Base-by-base conservation (phyloP, 306 rosid genomes). In the Morella rubra region DNA sequence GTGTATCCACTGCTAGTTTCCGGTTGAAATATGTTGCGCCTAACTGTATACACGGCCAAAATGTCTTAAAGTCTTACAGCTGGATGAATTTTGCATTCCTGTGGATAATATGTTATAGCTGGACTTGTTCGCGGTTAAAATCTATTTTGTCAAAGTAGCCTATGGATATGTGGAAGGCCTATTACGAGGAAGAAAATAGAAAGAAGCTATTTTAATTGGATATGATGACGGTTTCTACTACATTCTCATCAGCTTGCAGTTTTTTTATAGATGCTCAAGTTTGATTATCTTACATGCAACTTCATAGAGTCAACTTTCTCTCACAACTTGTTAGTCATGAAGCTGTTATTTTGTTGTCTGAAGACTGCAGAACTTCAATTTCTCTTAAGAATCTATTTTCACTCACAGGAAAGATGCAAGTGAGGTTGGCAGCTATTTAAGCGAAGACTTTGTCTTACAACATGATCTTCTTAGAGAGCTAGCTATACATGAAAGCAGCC, bases 381-480 rank as follows among this genome's bases (percentile, higher is more conserved):
- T 68, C 24, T 27, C 10, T 42, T 14, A 24, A 79, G n/a, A n/a
- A 10, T 51, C 8, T 58, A 4, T 14, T 72, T 69, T 6, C 62
- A 45, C 64, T 71, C 22, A 19, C 87, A 91, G 93, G 73, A 83
- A 69, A 46, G 85, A 80, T 55, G 70, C 77, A 37, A 47, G 69
- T 44, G 87, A 19, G 22, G 32, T 19, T 6, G 76, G 76, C 18
- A 87, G 79, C 8, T 79, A 73, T 76, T 88, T 77, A 70, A 85
- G 54, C 46, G 83, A 87, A 65, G 82, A 90, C 80, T 91, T 78
- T 20, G 84, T 85, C 14, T 79, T 82, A 4, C 90, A 80, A 59
- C 81, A 84, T 61, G 86, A 84, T 75, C 85, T 90, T 82, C 93
- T 91, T 74, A 85, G 90, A 15, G 96, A 93, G 58, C 79, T 93